Evolutionary conservation across 2,329 filamentous ascomycete species (phyloP), one percentile per base, ranked within the genome.

Genomic region (Fusarium clavum): DNA sequence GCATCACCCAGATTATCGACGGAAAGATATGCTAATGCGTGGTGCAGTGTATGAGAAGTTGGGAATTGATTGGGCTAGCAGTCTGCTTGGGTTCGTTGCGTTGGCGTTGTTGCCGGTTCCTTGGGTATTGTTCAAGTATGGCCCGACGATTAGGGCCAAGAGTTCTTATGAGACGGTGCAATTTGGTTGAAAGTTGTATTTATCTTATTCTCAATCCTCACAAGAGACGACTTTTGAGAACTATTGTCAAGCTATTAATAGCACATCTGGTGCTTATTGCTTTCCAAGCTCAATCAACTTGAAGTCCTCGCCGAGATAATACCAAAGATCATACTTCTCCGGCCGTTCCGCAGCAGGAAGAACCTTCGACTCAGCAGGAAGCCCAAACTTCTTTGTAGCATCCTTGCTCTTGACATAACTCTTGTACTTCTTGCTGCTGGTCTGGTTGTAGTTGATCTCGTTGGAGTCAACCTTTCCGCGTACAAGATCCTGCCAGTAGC

Each of bases 81-180:
- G 83, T 51, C 68, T 86, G 13, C 69, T 85, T 14, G 84, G 78
- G 0, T 86, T 86, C 54, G 75, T 90, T 5, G 80, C 84, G 1
- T 25, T 86, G 3, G 77, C 76, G 0, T 72, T 88, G 58, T 71
- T 87, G 58, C 85, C 85, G 0, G 80, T 88, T 20, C 86, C 86
- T 0, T 88, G 84, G 82, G 78, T 85, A 0, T 75, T 88, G 16
- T 87, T 85, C 76, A 83, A 79, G 55, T 87, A 77, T 38, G 86
- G 86, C 0, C 79, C 81, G 1, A 29, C 8, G 1, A 71, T 75
- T 3, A 64, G 73, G 16, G 69, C 66, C 0, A 73, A 60, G 56
- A 75, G 73, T 22, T 69, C 62, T 5, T 65, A 65, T 18, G 62
- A 65, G 38, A 65, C 62, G 1, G 47, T 66, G 3, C 14, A 65